Evolutionary conservation across 345 rosid genomes (phyloP).

Genomic region (Iberis pinnata): DNA sequence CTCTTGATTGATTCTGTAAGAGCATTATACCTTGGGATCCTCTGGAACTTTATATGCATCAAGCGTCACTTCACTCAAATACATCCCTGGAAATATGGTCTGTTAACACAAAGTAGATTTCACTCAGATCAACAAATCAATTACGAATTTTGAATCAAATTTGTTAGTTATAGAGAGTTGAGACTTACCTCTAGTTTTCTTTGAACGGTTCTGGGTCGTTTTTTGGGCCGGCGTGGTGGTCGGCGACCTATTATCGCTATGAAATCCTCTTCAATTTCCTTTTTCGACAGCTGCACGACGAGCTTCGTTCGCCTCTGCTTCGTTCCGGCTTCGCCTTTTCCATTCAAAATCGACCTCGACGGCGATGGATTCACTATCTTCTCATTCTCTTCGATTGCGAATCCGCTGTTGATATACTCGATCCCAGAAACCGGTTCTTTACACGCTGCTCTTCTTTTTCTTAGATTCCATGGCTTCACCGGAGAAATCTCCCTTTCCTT

Average conservation of each 20-base stretch:
- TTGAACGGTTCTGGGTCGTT: constrained; percentile 58
- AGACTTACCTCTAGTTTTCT: constrained; percentile 59
- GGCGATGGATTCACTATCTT: constrained; percentile 31
- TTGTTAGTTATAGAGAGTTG: neutral
- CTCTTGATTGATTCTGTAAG: constrained; percentile 7
- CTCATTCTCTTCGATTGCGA: constrained; percentile 38
- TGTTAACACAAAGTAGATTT: constrained; percentile 27
- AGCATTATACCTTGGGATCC: constrained; percentile 32
- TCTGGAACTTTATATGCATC: constrained; percentile 72
- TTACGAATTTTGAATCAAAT: neutral
- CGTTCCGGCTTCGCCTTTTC: neutral
- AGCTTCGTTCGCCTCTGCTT: constrained; percentile 41
- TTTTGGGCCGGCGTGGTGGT: constrained; percentile 71
- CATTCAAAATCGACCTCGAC: constrained; percentile 5
- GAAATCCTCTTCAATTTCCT: constrained; percentile 73
- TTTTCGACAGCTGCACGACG: constrained; percentile 42
- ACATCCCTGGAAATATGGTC: constrained; percentile 66
- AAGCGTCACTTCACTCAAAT: constrained; percentile 67
- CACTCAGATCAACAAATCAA: constrained; percentile 9
- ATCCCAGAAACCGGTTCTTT: constrained; percentile 36
- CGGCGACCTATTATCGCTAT: constrained; percentile 42
- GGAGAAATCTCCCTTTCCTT: constrained; percentile 30
- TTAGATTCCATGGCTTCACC: constrained; percentile 71
- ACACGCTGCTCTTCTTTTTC: constrained; percentile 65
- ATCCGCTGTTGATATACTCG: constrained; percentile 15